Evolutionary conservation across 176 grass and related monocot species (phyloP).

Genomic region (Bromus sterilis): DNA sequence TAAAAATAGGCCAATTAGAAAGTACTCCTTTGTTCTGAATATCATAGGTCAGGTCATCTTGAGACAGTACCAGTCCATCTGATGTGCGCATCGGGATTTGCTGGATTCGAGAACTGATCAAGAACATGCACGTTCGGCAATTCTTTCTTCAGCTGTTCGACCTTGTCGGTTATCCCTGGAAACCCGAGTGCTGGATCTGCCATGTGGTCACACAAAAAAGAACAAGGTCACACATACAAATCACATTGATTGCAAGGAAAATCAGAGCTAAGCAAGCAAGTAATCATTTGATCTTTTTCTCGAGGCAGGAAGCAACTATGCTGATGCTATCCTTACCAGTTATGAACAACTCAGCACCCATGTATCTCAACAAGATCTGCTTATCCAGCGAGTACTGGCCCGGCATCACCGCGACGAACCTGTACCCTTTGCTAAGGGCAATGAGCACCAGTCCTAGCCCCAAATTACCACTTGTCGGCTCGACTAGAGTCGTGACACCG

Average conservation of each 20-base stretch:
- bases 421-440: slow-evolving; percentile 56
- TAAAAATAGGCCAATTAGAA: neutral
- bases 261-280: neutral
- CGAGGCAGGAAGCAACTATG: neutral
- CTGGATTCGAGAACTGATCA: slow-evolving; percentile 48
- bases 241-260: neutral
- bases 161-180: slow-evolving; percentile 21
- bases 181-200: slow-evolving; percentile 59
- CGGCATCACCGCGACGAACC: slow-evolving; percentile 64
- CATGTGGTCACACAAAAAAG: neutral
- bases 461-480: slow-evolving; percentile 54
- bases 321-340: slow-evolving; percentile 28
- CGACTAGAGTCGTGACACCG: slow-evolving; percentile 56
- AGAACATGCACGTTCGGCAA: slow-evolving; percentile 41
- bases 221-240: neutral
- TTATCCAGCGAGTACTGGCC: slow-evolving; percentile 56
- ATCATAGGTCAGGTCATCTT: neutral
- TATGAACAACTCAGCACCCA: slow-evolving; percentile 59
- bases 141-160: slow-evolving; percentile 51
- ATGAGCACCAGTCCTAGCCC: slow-evolving; percentile 42
- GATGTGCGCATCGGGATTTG: slow-evolving; percentile 62
- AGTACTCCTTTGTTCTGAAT: neutral
- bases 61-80: slow-evolving; percentile 44
- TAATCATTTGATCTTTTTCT: neutral
- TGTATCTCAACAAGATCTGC: slow-evolving; percentile 55